Percentiles rank a stretch among this genome's conserved stretches.
These are phyloP conservation scores for Fusarium buharicum DNA, from an alignment of 2,329 filamentous ascomycete species.

Conservation along the genomic window DNA sequence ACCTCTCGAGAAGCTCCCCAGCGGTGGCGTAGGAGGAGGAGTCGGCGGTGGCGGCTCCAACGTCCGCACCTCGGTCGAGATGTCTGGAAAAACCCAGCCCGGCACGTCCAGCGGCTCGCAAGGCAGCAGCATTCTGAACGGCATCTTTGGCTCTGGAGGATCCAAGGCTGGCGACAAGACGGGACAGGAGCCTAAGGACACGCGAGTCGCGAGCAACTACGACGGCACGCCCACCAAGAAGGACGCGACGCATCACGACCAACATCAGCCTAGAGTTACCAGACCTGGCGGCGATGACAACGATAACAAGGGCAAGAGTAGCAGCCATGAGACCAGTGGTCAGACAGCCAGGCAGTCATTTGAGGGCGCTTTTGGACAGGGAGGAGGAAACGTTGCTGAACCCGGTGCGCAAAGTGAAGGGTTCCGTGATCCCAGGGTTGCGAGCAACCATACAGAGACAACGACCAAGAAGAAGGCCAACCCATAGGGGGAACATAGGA, in stretches of 20 bases:
- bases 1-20: slow-evolving; percentile 47
- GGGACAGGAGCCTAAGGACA: slow-evolving; percentile 32
- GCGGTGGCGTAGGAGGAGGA: slow-evolving; percentile 50
- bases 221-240: slow-evolving; percentile 28
- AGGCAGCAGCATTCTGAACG: slow-evolving; percentile 27
- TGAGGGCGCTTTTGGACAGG: slow-evolving; percentile 19
- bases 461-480: slow-evolving; percentile 16
- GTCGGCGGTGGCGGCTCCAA: slow-evolving; percentile 46
- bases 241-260: slow-evolving; percentile 18
- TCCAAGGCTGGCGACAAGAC: slow-evolving; percentile 14
- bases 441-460: slow-evolving; percentile 32
- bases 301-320: not conserved
- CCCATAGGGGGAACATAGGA: not conserved
- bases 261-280: slow-evolving; percentile 22
- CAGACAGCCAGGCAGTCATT: slow-evolving; percentile 3
- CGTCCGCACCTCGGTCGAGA: slow-evolving; percentile 44
- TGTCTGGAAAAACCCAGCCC: slow-evolving; percentile 28
- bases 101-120: slow-evolving; percentile 19
- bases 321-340: not conserved
- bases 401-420: slow-evolving; percentile 19
- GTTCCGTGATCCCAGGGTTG: slow-evolving; percentile 25
- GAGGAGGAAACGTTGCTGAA: slow-evolving; percentile 22
- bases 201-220: slow-evolving; percentile 32
- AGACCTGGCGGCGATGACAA: not conserved
- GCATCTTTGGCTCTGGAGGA: slow-evolving; percentile 44